Base-by-base conservation (phyloP, 108 stramenopile genomes). In the Nannochloropsis gaditana region DNA sequence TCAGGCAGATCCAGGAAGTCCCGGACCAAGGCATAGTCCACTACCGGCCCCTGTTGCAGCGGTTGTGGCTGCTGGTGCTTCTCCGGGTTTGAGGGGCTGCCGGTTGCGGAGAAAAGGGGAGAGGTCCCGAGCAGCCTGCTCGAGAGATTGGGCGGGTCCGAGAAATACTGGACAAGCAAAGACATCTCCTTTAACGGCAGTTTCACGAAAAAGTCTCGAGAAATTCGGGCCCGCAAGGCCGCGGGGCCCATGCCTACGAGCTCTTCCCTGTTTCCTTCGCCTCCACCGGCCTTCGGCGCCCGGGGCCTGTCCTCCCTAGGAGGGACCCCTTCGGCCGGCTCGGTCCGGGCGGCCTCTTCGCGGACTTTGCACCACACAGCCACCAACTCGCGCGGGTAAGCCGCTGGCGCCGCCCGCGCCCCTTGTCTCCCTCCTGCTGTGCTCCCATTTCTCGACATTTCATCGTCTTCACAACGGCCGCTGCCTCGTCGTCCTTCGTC, bases 121-220 rank as follows among this genome's bases (percentile, higher is more conserved):
- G 59, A 73, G 59, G 59, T 73, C 19, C 59, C 59, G n/a, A 73
- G 6, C 15, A 6, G 31, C 31, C 31, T 31, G 31, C 31, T 31
- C 31, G 31, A 31, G 31, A 31, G 0, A 31, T 31, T 4, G 59
- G 59, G n/a, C 6, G 59, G 59, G n/a, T 15, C 15, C 2, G 59
- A 73, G 59, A 73, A 73, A n/a, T n/a, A 73, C 59, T 73, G 59
- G 19, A 73, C 59, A 4, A 73, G 59, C 59, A 73, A 5, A n/a
- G 59, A 73, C 59, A 73, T 73, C 59, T 73, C 59, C 8, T 73
- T 73, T 73, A 73, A 73, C n/a, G 59, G 59, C 8, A 73, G 59
- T 73, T 73, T 73, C 19, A 73, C 59, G 4, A 2, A 73, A n/a
- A 73, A 73, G 8, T 73, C 59, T 73, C n/a, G 19, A n/a, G n/a